A percentile compares a stretch with the other conserved stretches of the same genome.
phyloP scores from a whole-genome alignment of 2,329 filamentous ascomycete species.

The Stromatinia cepivora region DNA sequence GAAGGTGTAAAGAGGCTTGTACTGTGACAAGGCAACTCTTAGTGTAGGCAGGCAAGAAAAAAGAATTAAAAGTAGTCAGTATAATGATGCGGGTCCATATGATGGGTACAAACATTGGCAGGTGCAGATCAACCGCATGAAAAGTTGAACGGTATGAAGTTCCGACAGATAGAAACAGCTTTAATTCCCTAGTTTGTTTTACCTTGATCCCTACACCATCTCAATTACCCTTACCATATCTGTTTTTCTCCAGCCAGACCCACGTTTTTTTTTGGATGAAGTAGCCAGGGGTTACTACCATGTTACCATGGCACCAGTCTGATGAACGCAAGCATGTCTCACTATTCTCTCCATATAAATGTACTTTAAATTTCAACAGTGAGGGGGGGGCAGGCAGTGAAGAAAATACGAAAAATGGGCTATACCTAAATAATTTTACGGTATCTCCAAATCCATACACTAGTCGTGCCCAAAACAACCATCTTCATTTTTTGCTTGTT shows the following conservation, averaged over 20 bases:
- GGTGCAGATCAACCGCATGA: constrained; percentile 6
- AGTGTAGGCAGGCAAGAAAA: constrained; percentile 18
- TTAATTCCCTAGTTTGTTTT: constrained; percentile 1
- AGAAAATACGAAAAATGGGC: background rate
- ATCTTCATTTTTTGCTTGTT: background rate
- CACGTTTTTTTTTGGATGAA: constrained; percentile 20
- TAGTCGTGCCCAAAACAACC: constrained; percentile 14
- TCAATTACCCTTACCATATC: constrained; percentile 9
- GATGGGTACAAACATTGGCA: background rate
- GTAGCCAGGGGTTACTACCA: background rate
- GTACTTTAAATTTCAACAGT: background rate
- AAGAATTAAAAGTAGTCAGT: background rate
- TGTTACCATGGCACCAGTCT: constrained; percentile 3
- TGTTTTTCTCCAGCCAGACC: constrained; percentile 17
- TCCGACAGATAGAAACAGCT: constrained; percentile 15
- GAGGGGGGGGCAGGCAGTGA: background rate
- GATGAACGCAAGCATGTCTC: constrained; percentile 19
- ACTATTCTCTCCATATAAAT: constrained; percentile 11
- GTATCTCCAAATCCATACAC: background rate
- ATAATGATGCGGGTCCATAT: background rate
- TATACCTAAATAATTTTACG: background rate
- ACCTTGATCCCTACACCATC: constrained; percentile 18
- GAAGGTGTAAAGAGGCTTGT: background rate
- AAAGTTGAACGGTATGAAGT: constrained; percentile 5
- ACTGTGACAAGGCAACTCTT: constrained; percentile 1